phyloP scores from a whole-genome alignment of 768 basidiomycete species.

The Tylopilus intermedius region DNA sequence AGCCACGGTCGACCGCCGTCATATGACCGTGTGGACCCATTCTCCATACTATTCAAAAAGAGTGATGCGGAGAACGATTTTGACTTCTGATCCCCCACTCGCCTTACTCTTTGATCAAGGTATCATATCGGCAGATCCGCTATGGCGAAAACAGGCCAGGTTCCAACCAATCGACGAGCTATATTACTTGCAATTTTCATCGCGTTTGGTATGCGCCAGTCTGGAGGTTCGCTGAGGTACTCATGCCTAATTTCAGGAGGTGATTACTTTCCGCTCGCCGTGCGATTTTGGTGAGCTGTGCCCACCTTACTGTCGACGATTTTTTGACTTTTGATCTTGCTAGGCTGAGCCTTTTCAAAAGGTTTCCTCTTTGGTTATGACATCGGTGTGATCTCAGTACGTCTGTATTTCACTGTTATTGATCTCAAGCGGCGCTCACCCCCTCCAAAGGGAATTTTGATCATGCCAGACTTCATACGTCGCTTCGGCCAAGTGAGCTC shows the following conservation, averaged over 20 bases:
- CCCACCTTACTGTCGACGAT: not conserved
- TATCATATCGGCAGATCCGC: not conserved
- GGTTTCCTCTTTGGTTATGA: constrained; percentile 15
- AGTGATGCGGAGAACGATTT: not conserved
- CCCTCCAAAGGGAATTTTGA: constrained; percentile 8
- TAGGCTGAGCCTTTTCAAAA: constrained; percentile 4
- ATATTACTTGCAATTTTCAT: constrained; percentile 14
- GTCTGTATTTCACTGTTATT: not conserved
- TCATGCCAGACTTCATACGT: constrained; percentile 14
- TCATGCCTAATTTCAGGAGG: constrained; percentile 8
- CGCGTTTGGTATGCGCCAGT: constrained; percentile 10
- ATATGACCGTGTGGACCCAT: constrained; percentile 4
- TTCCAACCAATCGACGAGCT: constrained; percentile 11
- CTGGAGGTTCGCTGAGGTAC: not conserved
- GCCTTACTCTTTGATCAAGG: not conserved
- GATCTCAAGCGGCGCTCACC: not conserved
- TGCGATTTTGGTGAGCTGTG: not conserved
- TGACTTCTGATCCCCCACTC: not conserved
- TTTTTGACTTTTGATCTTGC: not conserved
- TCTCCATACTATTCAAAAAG: constrained; percentile 1
- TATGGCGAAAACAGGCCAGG: constrained; percentile 2
- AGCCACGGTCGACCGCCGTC: not conserved
- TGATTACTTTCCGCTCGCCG: not conserved
- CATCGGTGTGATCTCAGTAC: constrained; percentile 15
- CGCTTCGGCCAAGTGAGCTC: constrained; percentile 10